phyloP scores from a whole-genome alignment of 2,329 filamentous ascomycete genomes.

The Alternaria gaisen region DNA sequence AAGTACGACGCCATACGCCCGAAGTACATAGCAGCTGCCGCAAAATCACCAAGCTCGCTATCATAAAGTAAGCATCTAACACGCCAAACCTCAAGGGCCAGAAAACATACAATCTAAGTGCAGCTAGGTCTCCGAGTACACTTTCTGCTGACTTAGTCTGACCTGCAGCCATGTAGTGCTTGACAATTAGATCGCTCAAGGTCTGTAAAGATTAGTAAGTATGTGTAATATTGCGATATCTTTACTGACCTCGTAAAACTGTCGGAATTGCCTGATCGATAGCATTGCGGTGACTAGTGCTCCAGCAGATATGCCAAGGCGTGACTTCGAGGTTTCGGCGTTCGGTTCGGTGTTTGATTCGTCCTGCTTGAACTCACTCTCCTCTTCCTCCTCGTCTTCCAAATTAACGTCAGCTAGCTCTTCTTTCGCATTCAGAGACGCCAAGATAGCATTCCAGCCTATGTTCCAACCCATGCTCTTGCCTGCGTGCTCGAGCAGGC shows the following conservation, averaged over 20 bases:
- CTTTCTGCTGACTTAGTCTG: conserved; percentile 80
- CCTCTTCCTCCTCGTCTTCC: conserved; percentile 32
- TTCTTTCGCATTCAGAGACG: conserved; percentile 33
- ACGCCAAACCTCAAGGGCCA: neutral
- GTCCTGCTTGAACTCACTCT: conserved; percentile 17
- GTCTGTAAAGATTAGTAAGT: conserved; percentile 67
- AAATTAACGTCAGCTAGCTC: conserved; percentile 52
- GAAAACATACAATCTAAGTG: conserved; percentile 71
- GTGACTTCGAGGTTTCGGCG: conserved; percentile 19
- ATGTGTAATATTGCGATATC: neutral
- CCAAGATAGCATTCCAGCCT: conserved; percentile 68
- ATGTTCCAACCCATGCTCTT: conserved; percentile 77
- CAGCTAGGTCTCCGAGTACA: conserved; percentile 83
- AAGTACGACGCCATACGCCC: conserved; percentile 77
- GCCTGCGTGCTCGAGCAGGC: conserved; percentile 78
- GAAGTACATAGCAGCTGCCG: conserved; percentile 78
- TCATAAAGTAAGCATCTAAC: conserved; percentile 12
- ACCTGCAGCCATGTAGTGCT: conserved; percentile 81
- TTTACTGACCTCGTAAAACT: conserved; percentile 50
- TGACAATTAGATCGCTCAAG: conserved; percentile 84
- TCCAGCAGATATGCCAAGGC: conserved; percentile 40
- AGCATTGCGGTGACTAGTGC: conserved; percentile 45
- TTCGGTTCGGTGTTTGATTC: conserved; percentile 2
- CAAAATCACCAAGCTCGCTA: conserved; percentile 73
- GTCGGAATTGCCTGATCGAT: conserved; percentile 51